Conservation (phyloP, 805 yeast species). For the Metschnikowia rubicola region DNA sequence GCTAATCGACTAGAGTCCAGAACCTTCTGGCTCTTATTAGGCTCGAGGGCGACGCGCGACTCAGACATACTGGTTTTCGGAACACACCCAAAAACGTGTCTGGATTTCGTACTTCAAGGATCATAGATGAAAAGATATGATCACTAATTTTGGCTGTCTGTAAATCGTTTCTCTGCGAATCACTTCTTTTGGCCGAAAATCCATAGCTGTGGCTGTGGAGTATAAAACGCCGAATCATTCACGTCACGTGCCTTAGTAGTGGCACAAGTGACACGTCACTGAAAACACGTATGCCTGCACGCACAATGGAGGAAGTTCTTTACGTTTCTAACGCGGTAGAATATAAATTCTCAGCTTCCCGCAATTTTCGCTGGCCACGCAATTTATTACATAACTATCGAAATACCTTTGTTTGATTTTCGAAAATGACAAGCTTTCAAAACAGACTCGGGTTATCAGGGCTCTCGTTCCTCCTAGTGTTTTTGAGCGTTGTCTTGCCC, state of each 20-base stretch:
- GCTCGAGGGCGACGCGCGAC: too few relatives aligned
- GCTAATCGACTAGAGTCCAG: too few relatives aligned
- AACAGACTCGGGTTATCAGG: constrained; percentile 27
- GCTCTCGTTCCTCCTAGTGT: constrained; percentile 29
- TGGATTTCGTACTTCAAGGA: too few relatives aligned
- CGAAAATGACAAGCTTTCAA: constrained; percentile 8
- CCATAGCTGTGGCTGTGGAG: too few relatives aligned
- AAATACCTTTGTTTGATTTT: not conserved
- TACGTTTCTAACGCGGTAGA: constrained; percentile 17
- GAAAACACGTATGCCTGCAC: constrained; percentile 9
- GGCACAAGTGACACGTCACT: constrained; percentile 16
- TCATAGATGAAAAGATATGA: too few relatives aligned
- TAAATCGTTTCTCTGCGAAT: too few relatives aligned
- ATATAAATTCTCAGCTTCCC: constrained; percentile 6
- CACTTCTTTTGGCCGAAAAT: too few relatives aligned
- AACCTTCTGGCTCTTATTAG: too few relatives aligned
- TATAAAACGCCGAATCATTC: too few relatives aligned
- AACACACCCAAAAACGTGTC: too few relatives aligned
- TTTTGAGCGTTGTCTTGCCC: constrained; percentile 37
- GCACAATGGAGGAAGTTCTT: constrained; percentile 11
- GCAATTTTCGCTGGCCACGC: not conserved
- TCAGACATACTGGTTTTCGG: too few relatives aligned
- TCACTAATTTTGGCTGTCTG: too few relatives aligned
- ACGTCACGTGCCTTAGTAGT: constrained; percentile 8
- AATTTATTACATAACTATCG: not conserved